Conservation (phyloP, 495 filamentous ascomycete genomes). For the Penicillium psychrofluorescens region DNA sequence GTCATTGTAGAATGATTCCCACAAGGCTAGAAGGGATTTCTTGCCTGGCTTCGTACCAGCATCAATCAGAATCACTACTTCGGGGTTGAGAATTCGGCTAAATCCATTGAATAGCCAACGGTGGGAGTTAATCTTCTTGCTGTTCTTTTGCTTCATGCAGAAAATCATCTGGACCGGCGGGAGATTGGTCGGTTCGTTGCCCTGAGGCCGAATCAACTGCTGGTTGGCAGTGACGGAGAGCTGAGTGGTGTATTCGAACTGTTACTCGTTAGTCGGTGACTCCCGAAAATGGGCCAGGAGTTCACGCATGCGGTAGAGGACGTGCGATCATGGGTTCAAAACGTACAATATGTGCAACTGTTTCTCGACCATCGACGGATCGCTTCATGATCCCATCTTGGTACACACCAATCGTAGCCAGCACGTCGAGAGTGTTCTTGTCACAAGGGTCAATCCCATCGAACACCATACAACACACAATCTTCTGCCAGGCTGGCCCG, state of each 20-base stretch:
- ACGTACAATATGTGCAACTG: constrained; percentile 78
- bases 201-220: constrained; percentile 86
- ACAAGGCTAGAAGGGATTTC: constrained; percentile 85
- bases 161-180: constrained; percentile 98
- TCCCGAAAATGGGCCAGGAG: neutral
- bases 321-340: neutral
- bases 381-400: constrained; percentile 98
- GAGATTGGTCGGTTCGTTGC: constrained; percentile 73
- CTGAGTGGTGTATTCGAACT: constrained; percentile 98
- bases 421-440: constrained; percentile 88
- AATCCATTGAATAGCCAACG: constrained; percentile 98
- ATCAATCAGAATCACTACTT: constrained; percentile 93
- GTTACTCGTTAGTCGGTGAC: neutral
- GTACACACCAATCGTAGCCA: constrained; percentile 91
- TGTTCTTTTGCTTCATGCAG: constrained; percentile 97
- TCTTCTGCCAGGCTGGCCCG: constrained; percentile 98
- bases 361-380: constrained; percentile 93
- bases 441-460: constrained; percentile 97
- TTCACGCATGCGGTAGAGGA: no score
- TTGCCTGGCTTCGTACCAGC: constrained; percentile 91
- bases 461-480: constrained; percentile 90
- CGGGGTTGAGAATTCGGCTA: constrained; percentile 90
- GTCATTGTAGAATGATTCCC: constrained; percentile 99
- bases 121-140: constrained; percentile 99
- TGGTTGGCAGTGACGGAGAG: constrained; percentile 93